These are phyloP conservation scores for Trebouxia sp. DNA, from an alignment of 139 green algal species.

Conservation along the genomic window DNA sequence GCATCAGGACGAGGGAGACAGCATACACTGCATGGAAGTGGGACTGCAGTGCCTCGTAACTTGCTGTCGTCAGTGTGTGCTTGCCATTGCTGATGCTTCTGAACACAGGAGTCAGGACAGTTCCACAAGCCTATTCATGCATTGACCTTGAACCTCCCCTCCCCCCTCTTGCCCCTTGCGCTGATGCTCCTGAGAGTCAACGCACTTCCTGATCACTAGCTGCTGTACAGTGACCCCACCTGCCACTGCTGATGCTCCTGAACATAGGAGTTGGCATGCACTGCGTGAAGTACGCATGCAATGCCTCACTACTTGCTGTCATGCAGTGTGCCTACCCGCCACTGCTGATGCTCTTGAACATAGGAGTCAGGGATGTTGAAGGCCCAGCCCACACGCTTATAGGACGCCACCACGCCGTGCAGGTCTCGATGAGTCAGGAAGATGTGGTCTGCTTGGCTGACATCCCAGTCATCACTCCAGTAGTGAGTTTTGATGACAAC, in stretches of 20 bases:
- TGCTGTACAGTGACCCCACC: background rate
- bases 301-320: background rate
- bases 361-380: conserved; percentile 35
- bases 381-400: conserved; percentile 41
- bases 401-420: conserved; percentile 40
- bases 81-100: too few species aligned
- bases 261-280: background rate
- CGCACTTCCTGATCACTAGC: background rate
- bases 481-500: conserved; percentile 44
- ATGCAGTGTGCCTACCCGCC: conserved; percentile 26
- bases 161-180: background rate
- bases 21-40: too few species aligned
- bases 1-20: too few species aligned
- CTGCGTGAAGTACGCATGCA: background rate
- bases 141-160: too few species aligned
- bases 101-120: too few species aligned
- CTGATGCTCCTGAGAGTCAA: background rate
- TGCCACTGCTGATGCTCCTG: background rate
- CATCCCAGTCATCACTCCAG: conserved; percentile 39
- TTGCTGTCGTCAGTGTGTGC: too few species aligned
- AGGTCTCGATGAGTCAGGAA: conserved; percentile 46
- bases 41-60: too few species aligned
- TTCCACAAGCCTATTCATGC: too few species aligned
- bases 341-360: conserved; percentile 37
- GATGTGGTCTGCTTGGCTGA: conserved; percentile 22